Evolutionary conservation across 2,329 filamentous ascomycete species (phyloP).

Genomic region (Aaosphaeria arxii): DNA sequence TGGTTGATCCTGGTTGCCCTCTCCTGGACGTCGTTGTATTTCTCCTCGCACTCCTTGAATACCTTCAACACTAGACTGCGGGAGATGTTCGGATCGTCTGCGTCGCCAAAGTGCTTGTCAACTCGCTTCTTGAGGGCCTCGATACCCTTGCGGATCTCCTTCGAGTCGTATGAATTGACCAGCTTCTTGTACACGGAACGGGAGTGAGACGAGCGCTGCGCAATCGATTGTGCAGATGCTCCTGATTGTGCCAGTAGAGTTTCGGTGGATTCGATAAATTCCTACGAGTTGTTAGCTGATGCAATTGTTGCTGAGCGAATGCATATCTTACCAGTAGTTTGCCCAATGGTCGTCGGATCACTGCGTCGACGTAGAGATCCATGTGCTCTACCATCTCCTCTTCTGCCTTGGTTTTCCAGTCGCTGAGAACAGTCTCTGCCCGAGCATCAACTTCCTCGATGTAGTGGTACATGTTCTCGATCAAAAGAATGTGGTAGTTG

Average conservation of each 20-base stretch:
- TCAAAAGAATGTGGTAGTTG: conserved; percentile 94
- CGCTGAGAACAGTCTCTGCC: conserved; percentile 70
- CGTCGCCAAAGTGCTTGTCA: conserved; percentile 95
- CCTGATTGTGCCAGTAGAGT: conserved; percentile 58
- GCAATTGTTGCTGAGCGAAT: not conserved
- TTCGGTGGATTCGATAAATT: conserved; percentile 88
- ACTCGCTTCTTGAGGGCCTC: conserved; percentile 86
- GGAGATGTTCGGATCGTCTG: conserved; percentile 69
- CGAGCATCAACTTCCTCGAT: conserved; percentile 82
- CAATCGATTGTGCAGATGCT: conserved; percentile 58
- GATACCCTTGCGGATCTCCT: conserved; percentile 86
- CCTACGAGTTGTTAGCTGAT: conserved; percentile 41
- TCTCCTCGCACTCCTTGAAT: conserved; percentile 57
- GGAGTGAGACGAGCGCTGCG: conserved; percentile 77
- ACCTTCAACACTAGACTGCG: conserved; percentile 58
- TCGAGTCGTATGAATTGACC: conserved; percentile 73
- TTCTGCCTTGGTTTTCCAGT: conserved; percentile 76
- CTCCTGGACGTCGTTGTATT: conserved; percentile 55
- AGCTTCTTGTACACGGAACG: conserved; percentile 84
- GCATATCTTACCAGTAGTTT: conserved; percentile 63
- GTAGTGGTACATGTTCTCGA: conserved; percentile 99
- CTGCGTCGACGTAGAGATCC: conserved; percentile 78
- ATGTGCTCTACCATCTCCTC: conserved; percentile 84
- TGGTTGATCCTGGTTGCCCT: conserved; percentile 41
- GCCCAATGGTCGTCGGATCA: conserved; percentile 84